Conservation (phyloP, 1,284 basidiomycete genomes). For the Tremellales sp. region DNA sequence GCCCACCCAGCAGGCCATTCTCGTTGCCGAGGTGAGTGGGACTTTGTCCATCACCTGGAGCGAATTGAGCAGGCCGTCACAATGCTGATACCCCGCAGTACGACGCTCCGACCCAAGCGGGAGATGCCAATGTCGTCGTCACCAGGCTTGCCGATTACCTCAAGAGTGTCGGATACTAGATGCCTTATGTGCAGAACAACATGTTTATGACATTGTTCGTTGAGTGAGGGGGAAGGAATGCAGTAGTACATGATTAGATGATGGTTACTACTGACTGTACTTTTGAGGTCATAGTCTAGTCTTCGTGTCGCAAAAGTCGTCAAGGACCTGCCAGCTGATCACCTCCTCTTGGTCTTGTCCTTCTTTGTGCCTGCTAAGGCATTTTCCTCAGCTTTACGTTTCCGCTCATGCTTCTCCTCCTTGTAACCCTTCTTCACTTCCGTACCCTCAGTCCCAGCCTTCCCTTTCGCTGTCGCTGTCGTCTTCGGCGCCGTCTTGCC, state of each 20-base stretch:
- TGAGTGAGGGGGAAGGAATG: neutral
- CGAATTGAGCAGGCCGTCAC: too few relatives aligned
- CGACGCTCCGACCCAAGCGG: constrained; percentile 58
- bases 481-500: constrained; percentile 1
- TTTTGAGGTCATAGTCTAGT: too few relatives aligned
- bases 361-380: neutral
- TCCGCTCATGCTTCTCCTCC: neutral
- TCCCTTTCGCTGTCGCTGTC: neutral
- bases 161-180: constrained; percentile 55
- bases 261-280: neutral
- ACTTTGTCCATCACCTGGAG: too few relatives aligned
- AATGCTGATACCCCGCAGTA: constrained; percentile 51
- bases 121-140: constrained; percentile 68
- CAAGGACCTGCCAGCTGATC: too few relatives aligned
- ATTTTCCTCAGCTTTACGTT: neutral
- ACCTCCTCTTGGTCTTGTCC: neutral
- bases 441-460: neutral
- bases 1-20: constrained; percentile 82
- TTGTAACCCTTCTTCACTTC: neutral
- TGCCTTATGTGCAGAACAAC: too few relatives aligned
- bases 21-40: constrained; percentile 64
- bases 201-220: neutral
- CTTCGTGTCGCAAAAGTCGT: too few relatives aligned
- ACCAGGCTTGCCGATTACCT: constrained; percentile 78
- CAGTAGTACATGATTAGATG: neutral